phyloP scores from a whole-genome alignment of 768 basidiomycete species.

The Leccinum broughii region DNA sequence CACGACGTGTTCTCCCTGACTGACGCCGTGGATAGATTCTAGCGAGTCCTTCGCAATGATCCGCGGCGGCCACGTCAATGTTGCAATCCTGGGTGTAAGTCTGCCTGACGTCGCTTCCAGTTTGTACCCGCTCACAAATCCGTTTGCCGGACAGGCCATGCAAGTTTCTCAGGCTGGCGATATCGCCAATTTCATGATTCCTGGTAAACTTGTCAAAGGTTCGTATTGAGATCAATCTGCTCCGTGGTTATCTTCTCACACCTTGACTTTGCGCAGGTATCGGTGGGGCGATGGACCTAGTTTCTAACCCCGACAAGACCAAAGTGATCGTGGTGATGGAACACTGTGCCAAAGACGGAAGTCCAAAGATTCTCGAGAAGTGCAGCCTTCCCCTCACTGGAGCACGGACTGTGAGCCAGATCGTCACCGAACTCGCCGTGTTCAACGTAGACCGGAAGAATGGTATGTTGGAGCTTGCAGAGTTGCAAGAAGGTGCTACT shows the following conservation, averaged over 20 bases:
- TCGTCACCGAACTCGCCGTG: constrained; percentile 91
- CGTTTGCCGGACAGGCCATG: constrained; percentile 65
- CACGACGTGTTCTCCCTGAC: not conserved
- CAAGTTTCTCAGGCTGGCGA: constrained; percentile 92
- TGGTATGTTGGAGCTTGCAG: constrained; percentile 73
- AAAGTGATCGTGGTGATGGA: constrained; percentile 91
- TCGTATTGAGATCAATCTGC: not conserved
- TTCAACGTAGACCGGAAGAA: constrained; percentile 82
- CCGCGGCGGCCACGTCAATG: constrained; percentile 92
- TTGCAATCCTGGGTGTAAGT: constrained; percentile 88
- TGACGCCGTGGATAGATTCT: constrained; percentile 50
- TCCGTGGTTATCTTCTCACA: constrained; percentile 11
- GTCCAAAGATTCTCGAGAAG: constrained; percentile 80
- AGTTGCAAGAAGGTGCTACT: constrained; percentile 81
- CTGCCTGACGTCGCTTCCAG: not conserved
- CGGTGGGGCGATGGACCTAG: constrained; percentile 95
- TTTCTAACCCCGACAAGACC: constrained; percentile 94
- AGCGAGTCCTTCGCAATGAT: constrained; percentile 97
- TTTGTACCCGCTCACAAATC: constrained; percentile 3
- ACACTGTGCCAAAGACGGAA: constrained; percentile 87
- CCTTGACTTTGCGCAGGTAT: constrained; percentile 53
- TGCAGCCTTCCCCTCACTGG: constrained; percentile 89
- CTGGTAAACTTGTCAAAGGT: constrained; percentile 89
- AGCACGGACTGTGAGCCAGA: constrained; percentile 82
- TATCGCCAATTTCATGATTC: constrained; percentile 98